phyloP scores from a whole-genome alignment of 768 basidiomycete species.

The Amanita pallidorosea region DNA sequence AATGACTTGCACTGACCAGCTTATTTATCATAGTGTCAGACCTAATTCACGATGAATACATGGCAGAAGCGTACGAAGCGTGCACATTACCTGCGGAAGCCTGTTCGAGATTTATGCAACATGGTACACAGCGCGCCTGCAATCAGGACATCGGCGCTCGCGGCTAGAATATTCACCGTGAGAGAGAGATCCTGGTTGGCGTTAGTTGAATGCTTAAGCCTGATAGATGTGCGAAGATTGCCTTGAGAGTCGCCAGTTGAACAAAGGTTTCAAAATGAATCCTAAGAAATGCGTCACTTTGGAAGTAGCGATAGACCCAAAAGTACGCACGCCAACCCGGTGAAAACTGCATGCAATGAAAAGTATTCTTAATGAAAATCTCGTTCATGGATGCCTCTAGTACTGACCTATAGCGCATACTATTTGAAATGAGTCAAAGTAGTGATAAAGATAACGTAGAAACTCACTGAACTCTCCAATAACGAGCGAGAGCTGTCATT shows the following conservation, averaged over 20 bases:
- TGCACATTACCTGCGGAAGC: constrained; percentile 26
- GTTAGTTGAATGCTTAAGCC: neutral
- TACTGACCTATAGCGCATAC: constrained; percentile 14
- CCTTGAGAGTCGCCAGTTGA: constrained; percentile 25
- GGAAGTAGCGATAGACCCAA: neutral
- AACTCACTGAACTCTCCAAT: constrained; percentile 17
- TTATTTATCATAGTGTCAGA: constrained; percentile 37
- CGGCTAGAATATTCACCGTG: constrained; percentile 30
- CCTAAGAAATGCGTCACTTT: constrained; percentile 9
- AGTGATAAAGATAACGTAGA: neutral
- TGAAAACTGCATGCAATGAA: constrained; percentile 18
- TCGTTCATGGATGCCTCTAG: too few relatives aligned
- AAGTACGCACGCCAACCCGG: constrained; percentile 22
- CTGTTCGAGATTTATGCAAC: constrained; percentile 32
- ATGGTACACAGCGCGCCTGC: constrained; percentile 26
- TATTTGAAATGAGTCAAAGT: constrained; percentile 1
- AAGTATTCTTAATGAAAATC: neutral
- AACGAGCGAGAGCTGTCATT: constrained; percentile 11
- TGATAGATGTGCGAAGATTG: neutral
- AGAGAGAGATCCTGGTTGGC: constrained; percentile 24
- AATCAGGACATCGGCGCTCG: constrained; percentile 34
- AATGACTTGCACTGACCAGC: constrained; percentile 17
- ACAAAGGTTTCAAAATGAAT: constrained; percentile 20
- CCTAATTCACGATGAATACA: constrained; percentile 12
- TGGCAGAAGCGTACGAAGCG: neutral